These are phyloP conservation scores for Chionographis japonica DNA, from an alignment of 106 monocot genomes.

Conservation along the genomic window DNA sequence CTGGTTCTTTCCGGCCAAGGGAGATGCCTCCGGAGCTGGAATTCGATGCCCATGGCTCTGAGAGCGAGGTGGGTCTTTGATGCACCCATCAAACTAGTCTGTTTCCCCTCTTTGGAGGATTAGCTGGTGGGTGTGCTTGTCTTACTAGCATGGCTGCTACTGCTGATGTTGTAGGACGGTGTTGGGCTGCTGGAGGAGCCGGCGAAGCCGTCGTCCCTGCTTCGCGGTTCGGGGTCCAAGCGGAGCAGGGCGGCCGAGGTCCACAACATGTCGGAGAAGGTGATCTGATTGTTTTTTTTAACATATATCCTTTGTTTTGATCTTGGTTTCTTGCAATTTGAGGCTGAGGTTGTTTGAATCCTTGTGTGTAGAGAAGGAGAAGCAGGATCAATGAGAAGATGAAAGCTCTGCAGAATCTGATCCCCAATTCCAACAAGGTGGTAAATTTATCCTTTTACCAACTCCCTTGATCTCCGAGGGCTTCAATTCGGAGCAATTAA, in stretches of 20 bases:
- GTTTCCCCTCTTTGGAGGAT: too few relatives aligned
- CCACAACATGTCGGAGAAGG: not conserved
- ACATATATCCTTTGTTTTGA: not conserved
- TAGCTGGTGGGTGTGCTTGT: too few relatives aligned
- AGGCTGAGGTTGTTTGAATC: not conserved
- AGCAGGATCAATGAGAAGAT: conserved; percentile 16
- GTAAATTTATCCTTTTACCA: not conserved
- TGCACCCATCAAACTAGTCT: too few relatives aligned
- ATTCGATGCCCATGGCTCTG: too few relatives aligned
- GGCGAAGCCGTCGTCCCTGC: not conserved
- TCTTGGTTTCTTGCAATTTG: not conserved
- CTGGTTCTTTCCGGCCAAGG: too few relatives aligned
- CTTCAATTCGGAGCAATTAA: not conserved
- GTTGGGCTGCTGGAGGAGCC: not conserved
- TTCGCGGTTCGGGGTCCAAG: not conserved
- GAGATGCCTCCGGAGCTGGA: too few relatives aligned
- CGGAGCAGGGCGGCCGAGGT: conserved; percentile 4
- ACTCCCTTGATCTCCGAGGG: not conserved
- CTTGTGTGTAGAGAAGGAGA: conserved; percentile 21
- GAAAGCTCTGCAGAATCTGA: conserved; percentile 13
- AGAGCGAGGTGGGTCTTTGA: too few relatives aligned
- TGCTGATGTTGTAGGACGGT: too few relatives aligned
- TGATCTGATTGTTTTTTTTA: not conserved
- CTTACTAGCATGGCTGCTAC: too few relatives aligned
- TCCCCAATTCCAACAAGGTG: conserved; percentile 25